Base-by-base conservation (phyloP, 2,329 filamentous ascomycete genomes). In the Colletotrichum sp. region DNA sequence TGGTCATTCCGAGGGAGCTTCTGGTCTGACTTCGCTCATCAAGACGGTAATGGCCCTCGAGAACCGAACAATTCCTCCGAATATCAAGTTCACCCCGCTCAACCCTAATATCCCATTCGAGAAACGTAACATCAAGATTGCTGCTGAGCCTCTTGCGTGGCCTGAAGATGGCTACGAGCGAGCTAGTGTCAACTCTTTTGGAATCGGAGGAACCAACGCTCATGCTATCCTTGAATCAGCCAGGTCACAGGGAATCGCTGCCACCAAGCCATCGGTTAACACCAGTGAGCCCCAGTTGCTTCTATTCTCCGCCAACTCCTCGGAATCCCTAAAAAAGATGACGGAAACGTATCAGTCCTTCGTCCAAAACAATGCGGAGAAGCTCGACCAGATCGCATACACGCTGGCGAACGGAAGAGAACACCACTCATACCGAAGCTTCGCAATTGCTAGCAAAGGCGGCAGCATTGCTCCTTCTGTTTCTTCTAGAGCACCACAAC, bases 1-100 rank as follows among this genome's bases (percentile, higher is more conserved):
- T 5, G 85, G 85, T 3, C 85, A 86, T 71, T 72, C 78, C 2
- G 85, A 86, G 71, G 83, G 79, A 3, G 82, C 82, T 0, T 79
- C 81, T 0, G 85, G 84, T 2, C 52, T 84, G 6, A 77, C 78
- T 0, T 75, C 76, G 8, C 32, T 85, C 2, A 80, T 86, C 69
- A 85, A 86, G 77, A 68, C 74, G 1, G 80, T 84, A 0, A 27
- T 85, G 27, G 76, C 81, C 0, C 61, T 77, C n/a, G 64, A 78
- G 28, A 34, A 74, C 25, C 39, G 48, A 12, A 59, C 19, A 0
- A 75, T 78, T 25, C 68, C 71, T 3, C 74, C 74, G 1, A 78
- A 78, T 64, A 71, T 78, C 68, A 71, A 72, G 44, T 78, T 76
- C 44, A 44, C 39, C 25, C 19, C 19, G 16, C 74, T 57, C 2